Base-by-base conservation (phyloP, 129 eudicot species). In the Arctium minus region DNA sequence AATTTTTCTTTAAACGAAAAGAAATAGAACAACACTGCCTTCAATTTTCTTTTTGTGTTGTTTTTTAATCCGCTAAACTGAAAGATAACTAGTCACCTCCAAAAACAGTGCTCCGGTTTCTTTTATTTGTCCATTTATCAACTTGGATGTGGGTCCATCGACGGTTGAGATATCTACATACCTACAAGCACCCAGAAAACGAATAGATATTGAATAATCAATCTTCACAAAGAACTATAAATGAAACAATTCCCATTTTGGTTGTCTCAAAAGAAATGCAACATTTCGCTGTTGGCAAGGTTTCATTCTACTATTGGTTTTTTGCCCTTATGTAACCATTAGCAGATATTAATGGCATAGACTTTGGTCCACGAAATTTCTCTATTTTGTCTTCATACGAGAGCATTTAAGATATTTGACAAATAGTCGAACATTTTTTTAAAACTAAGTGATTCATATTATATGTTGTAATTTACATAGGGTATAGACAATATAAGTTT, bases 91-190 rank as follows among this genome's bases (percentile, higher is more conserved):
- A 60, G 33, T 85, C 79, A 96, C 99, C 97, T 96, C 99, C 93
- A 96, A 81, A 88, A 93, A 96, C 15, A 92, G 80, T 36, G 99
- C 99, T 82, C 99, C 99, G 0, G 93, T 90, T 62, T 93, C 91
- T 80, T 85, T 93, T 44, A 96, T 91, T 15, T 79, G 88, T 75
- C 50, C 86, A 82, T 88, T 83, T 65, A 96, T 93, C 79, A 90
- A 81, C 76, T 90, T 91, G 56, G 97, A 91, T 72, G 99, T 93
- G 72, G 86, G 88, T 31, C 87, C 99, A 89, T 96, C 99, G 75
- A 96, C 99, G 4, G 99, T 93, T 27, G 99, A 96, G 84, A 93
- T 90, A 86, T 96, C 99, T 60, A 93, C 99, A 76, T 96, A 96
- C 81, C 97, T 96, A 83, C 73, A 85, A 53, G 60, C 70, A 68